Evolutionary conservation across 2,329 filamentous ascomycete genomes (phyloP).

Genomic region (Sporothrix dimorphospora): DNA sequence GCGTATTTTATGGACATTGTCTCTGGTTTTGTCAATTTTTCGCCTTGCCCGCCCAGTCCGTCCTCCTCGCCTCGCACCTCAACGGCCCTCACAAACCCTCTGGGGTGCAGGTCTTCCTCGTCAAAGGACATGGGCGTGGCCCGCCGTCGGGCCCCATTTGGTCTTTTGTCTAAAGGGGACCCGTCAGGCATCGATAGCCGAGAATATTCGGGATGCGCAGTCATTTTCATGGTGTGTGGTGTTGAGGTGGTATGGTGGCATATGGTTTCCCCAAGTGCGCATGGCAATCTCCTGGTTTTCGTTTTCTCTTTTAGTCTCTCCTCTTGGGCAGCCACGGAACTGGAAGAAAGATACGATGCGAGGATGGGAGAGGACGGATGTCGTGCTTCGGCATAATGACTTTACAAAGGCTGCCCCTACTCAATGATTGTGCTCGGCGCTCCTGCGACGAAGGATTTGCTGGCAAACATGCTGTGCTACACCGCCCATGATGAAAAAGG

Average conservation of each 20-base stretch:
- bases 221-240: not conserved
- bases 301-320: not conserved
- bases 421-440: not conserved
- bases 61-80: not conserved
- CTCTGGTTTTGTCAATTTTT: not conserved
- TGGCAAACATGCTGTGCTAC: not conserved
- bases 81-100: not conserved
- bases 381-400: not conserved
- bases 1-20: not conserved
- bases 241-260: too few relatives aligned
- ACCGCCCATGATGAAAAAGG: not conserved
- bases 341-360: not conserved
- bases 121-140: not conserved
- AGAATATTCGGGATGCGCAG: not conserved
- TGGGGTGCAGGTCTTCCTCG: not conserved
- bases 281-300: not conserved
- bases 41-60: not conserved
- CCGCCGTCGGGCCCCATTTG: not conserved
- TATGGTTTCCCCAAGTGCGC: not conserved
- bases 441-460: conserved; percentile 16
- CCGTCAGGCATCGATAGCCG: conserved; percentile 13
- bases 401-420: not conserved
- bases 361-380: not conserved
- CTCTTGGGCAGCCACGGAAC: not conserved
- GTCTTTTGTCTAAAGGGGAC: not conserved